Conservation (phyloP, 1,284 basidiomycete genomes). For the Ceratobasidium sp. region DNA sequence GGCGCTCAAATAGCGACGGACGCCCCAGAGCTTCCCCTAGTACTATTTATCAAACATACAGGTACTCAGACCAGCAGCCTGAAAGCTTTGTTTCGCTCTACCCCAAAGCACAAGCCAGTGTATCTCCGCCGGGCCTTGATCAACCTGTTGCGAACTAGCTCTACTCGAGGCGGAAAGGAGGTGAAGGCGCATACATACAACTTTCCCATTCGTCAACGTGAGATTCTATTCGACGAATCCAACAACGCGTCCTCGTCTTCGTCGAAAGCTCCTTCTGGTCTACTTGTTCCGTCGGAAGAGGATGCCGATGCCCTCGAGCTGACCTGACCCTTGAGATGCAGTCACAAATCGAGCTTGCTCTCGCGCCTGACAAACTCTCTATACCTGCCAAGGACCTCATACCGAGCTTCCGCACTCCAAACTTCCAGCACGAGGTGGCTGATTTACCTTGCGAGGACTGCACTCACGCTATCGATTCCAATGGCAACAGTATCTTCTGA, state of each 20-base stretch:
- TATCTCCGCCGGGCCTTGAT: slow-evolving; percentile 1
- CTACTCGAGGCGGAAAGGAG: slow-evolving; percentile 26
- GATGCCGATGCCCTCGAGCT: slow-evolving; percentile 3
- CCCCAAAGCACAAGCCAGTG: neutral
- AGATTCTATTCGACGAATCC: neutral
- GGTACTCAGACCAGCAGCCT: neutral
- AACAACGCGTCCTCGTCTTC: neutral
- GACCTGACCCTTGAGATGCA: slow-evolving; percentile 6
- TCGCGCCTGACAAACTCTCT: neutral
- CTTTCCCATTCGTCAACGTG: neutral
- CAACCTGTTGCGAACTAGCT: neutral
- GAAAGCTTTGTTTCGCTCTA: slow-evolving; percentile 21
- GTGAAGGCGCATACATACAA: neutral
- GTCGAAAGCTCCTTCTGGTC: neutral
- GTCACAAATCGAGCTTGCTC: neutral
- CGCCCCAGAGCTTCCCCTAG: neutral
- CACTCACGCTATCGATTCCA: neutral
- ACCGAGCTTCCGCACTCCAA: slow-evolving; percentile 3
- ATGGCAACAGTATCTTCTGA: neutral
- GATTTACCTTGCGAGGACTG: neutral
- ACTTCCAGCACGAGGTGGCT: slow-evolving; percentile 4
- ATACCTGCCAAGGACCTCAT: neutral
- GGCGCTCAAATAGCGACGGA: slow-evolving; percentile 9
- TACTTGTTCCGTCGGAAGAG: slow-evolving; percentile 1
- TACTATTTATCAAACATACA: slow-evolving; percentile 1